Evolutionary conservation across 441 rosid genomes (phyloP).

Genomic region (Flueggea neowawraea): DNA sequence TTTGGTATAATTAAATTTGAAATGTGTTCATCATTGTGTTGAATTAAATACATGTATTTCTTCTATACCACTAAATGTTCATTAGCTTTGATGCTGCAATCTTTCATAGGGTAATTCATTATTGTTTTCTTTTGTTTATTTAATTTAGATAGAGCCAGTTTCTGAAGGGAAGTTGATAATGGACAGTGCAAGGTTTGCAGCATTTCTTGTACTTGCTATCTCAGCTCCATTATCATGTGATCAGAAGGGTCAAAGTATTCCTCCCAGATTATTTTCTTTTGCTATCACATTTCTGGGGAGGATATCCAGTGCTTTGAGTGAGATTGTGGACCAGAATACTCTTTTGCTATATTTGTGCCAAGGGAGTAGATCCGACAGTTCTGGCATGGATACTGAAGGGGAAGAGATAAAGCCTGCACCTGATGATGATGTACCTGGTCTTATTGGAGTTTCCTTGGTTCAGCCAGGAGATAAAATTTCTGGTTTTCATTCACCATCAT

Average conservation of each 20-base stretch:
- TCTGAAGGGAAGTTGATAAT: conserved; percentile 49
- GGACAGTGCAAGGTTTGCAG: conserved; percentile 59
- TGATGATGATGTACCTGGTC: conserved; percentile 13
- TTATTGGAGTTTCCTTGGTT: conserved; percentile 9
- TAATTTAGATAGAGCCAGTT: conserved; percentile 69
- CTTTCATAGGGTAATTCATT: conserved; percentile 11
- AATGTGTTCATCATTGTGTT: no score
- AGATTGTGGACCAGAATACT: conserved; percentile 54
- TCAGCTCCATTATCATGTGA: conserved; percentile 59
- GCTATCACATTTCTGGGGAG: conserved; percentile 77
- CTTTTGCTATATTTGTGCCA: conserved; percentile 64
- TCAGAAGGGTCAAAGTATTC: conserved; percentile 34
- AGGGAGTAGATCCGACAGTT: conserved; percentile 45
- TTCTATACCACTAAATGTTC: background rate
- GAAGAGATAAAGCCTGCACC: conserved; percentile 14
- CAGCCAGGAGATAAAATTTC: conserved; percentile 14
- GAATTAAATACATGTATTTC: background rate
- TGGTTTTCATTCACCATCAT: conserved; percentile 15
- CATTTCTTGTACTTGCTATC: conserved; percentile 73
- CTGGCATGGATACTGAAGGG: conserved; percentile 27
- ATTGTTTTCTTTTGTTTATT: conserved; percentile 19
- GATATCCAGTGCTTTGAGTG: conserved; percentile 64
- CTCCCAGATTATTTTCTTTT: conserved; percentile 70
- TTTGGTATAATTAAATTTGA: no score
- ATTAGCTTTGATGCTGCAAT: background rate